Base-by-base conservation (phyloP, 2,329 filamentous ascomycete species). In the Parafenestella ontariensis region DNA sequence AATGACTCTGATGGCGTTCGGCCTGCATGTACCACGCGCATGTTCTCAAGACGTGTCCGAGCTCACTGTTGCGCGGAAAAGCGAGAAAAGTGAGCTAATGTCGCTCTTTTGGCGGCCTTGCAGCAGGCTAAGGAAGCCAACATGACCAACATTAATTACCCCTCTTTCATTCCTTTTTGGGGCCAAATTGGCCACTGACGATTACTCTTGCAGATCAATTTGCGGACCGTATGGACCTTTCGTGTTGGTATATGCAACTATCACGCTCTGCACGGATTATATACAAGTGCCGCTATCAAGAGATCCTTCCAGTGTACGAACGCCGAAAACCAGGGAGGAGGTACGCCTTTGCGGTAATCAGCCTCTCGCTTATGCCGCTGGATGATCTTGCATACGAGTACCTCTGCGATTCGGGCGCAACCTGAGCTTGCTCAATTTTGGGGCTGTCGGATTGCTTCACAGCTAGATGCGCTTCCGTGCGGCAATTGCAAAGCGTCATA, bases 51-150 rank as follows among this genome's bases (percentile, higher is more conserved):
- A 36, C 43, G 46, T 51, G 51, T 48, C 44, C 45, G 31, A 31
- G 49, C 52, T 46, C 37, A 47, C 37, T 46, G 48, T 46, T 44
- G 41, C 33, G 48, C 37, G 36, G 49, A 54, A n/a, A 55, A 58
- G 50, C 53, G 37, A 49, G 33, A 43, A 61, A 59, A 51, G 56
- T 46, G 33, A 58, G 56, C 63, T 64, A 68, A 70, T 65, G 54
- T 59, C 53, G 55, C 64, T 58, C 5, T 44, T 59, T 67, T 56
- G 53, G 62, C 37, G 52, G 58, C 46, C 62, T 45, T 69, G 67
- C 68, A 70, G 61, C 29, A 55, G 29, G 36, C 61, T 63, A 65
- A 62, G 17, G 41, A 46, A 52, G 52, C 59, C 62, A 65, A 66
- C 58, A 60, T 66, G 37, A 23, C 21, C 37, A 23, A 40, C 20